Base-by-base conservation (phyloP, 1,284 basidiomycete species). In the Tylopilus orsonianus region DNA sequence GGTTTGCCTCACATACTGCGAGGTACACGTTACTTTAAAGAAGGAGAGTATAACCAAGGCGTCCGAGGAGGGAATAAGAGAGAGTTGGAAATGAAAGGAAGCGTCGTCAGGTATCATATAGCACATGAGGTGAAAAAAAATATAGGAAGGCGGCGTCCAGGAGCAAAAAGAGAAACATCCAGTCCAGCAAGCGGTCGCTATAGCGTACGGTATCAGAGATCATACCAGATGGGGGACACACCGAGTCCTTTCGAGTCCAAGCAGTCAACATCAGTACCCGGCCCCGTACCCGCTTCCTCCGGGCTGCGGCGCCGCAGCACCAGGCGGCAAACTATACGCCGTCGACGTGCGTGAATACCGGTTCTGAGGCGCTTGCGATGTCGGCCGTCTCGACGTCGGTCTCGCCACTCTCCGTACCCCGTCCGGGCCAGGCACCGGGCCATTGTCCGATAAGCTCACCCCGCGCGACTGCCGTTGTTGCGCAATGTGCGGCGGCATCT, bases 351-450 rank as follows among this genome's bases (percentile, higher is more conserved):
- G 77, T 42, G 87, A 89, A 64, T 87, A 90, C 39, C 87, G 73
- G 59, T 88, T 88, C 68, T 78, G 81, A n/a, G 78, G 75, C 13
- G 71, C 69, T 60, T 86, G 84, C 32, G 83, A 82, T 29, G 78
- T 74, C 8, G 82, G 75, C 34, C 84, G 72, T 46, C 71, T 70
- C 34, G 68, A 69, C 6, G 71, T 61, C 33, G 75, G 79, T 56
- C 85, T 72, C 41, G 85, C 75, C 18, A 90, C 83, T 48, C 88
- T 71, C 32, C 88, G 78, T 14, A 90, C 88, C 33, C 83, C 85
- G 5, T 89, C 84, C 6, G 84, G 80, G 24, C 79, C 79, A 39
- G 87, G 82, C 2, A 93, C 87, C 40, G 88, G 89, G 13, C 92
- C 92, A 55, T 79, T 74, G 59, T 94, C 92, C 41, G 80, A 79